Evolutionary conservation across 371 early-diverging fungal species (phyloP), one percentile per base, ranked within the genome.

Genomic region (Mortierella sp.): DNA sequence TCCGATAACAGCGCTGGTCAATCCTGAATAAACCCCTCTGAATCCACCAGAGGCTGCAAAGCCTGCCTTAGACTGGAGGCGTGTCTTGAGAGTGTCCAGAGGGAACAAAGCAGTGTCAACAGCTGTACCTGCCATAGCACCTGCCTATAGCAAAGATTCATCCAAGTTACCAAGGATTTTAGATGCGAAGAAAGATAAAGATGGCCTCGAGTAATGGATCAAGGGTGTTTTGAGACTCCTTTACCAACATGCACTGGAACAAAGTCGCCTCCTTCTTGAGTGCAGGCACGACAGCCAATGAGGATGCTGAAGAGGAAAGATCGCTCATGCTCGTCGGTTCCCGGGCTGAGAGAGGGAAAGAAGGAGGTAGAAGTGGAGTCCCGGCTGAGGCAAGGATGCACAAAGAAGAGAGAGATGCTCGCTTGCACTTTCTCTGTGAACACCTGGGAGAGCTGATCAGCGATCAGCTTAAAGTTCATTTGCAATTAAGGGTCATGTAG

Each of bases 41-140:
- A 97, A 95, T 21, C 97, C 97, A 47, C 98, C 98, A 24, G 95
- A 88, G 10, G 90, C 91, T 24, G 85, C 74, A 64, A 98, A 98
- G 24, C 98, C 98, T 38, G 85, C 86, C 66, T 87, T 86, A 14
- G 96, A 91, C 82, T 98, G 98, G 72, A 93, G 81, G 39, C 94
- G 82, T 9, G 96, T 96, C 82, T 97, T 96, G 72, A 97, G 89
- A 19, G 98, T 97, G 81, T 97, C 97, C 47, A 97, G 82, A 9
- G 98, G 98, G 61, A 91, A 97, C 42, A 96, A 80, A 10, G 86
- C 88, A 19, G 93, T 91, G 76, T 97, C 98, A 18, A 97, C 94
- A 3, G 91, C 89, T 24, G 91, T 92, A 38, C 94, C 94, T 7
- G 95, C 94, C 56, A 90, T 66, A 19, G 85, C 93, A 72, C 94